phyloP scores from a whole-genome alignment of 305 asterid species.

The Monarda citriodora region DNA sequence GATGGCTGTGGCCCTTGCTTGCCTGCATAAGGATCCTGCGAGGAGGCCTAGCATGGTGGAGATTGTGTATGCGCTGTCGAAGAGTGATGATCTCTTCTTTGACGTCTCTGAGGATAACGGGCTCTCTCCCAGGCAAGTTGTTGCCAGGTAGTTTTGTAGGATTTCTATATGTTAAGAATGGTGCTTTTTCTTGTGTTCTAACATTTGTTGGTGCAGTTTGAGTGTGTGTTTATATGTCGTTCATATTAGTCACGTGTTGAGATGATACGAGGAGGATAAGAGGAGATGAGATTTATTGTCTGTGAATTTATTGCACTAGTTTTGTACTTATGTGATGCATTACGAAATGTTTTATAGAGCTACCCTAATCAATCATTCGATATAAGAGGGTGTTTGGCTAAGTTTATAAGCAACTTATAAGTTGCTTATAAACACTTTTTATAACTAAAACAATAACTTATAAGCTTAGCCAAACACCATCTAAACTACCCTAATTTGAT shows the following conservation, averaged over 20 bases:
- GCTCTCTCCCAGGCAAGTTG: slow-evolving; percentile 58
- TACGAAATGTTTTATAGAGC: no score
- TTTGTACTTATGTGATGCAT: not conserved
- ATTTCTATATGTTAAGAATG: not conserved
- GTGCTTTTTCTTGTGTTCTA: not conserved
- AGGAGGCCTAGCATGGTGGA: slow-evolving; percentile 96
- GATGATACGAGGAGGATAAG: slow-evolving; percentile 18
- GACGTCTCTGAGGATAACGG: slow-evolving; percentile 75
- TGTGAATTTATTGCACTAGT: not conserved
- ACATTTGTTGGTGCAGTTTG: not conserved
- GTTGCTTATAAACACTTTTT: no score
- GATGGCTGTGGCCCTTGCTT: slow-evolving; percentile 71
- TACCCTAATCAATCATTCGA: no score
- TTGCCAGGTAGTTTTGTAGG: slow-evolving; percentile 41
- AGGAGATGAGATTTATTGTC: not conserved
- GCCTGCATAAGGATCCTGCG: slow-evolving; percentile 72
- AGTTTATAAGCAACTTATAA: no score
- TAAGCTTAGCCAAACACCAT: no score
- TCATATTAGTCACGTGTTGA: not conserved
- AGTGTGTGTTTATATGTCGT: not conserved
- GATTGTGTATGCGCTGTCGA: slow-evolving; percentile 88
- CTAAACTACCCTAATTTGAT: no score
- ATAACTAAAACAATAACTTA: no score
- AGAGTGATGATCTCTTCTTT: slow-evolving; percentile 77
- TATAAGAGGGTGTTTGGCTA: no score